Percentiles rank a stretch among this genome's conserved stretches.
These are phyloP conservation scores for Tephrocybe sp. DNA, from an alignment of 768 basidiomycete genomes.

Conservation along the genomic window DNA sequence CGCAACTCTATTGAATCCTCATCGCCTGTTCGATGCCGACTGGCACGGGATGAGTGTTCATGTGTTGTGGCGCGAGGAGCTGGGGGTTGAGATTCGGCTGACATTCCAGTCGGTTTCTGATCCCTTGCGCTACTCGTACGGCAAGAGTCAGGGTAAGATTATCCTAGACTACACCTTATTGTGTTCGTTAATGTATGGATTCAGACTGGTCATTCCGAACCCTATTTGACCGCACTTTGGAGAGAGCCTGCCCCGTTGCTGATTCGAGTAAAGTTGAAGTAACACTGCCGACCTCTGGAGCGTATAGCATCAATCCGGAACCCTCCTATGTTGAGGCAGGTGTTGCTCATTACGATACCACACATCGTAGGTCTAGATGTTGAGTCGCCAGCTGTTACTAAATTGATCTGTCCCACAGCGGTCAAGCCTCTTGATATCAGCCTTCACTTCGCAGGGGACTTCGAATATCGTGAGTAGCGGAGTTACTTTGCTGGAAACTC, in stretches of 20 bases:
- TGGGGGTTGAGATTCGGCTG: conserved; percentile 63
- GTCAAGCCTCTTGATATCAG: conserved; percentile 50
- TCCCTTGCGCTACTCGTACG: conserved; percentile 57
- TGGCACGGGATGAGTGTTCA: conserved; percentile 90
- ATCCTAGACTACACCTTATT: neutral
- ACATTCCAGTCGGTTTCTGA: conserved; percentile 77
- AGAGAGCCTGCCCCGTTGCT: conserved; percentile 70
- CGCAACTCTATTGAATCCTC: conserved; percentile 78
- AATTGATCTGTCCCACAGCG: conserved; percentile 26
- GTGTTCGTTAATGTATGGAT: conserved; percentile 6
- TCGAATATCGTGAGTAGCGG: conserved; percentile 54
- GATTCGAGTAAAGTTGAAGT: conserved; percentile 54
- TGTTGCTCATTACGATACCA: conserved; percentile 47
- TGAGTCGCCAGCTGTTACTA: conserved; percentile 2
- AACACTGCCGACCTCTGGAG: conserved; percentile 37
- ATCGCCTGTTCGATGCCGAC: conserved; percentile 82
- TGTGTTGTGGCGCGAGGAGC: conserved; percentile 56
- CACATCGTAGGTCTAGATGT: conserved; percentile 36
- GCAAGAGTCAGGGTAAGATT: conserved; percentile 51
- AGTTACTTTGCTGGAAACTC: neutral
- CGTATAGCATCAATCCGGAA: conserved; percentile 52
- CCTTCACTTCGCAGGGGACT: conserved; percentile 57
- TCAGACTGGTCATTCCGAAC: conserved; percentile 74
- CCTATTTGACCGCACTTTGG: conserved; percentile 65
- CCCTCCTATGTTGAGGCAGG: conserved; percentile 35